These are phyloP conservation scores for Neonectria neomacrospora DNA, from an alignment of 2,329 filamentous ascomycete genomes.

Conservation along the genomic window DNA sequence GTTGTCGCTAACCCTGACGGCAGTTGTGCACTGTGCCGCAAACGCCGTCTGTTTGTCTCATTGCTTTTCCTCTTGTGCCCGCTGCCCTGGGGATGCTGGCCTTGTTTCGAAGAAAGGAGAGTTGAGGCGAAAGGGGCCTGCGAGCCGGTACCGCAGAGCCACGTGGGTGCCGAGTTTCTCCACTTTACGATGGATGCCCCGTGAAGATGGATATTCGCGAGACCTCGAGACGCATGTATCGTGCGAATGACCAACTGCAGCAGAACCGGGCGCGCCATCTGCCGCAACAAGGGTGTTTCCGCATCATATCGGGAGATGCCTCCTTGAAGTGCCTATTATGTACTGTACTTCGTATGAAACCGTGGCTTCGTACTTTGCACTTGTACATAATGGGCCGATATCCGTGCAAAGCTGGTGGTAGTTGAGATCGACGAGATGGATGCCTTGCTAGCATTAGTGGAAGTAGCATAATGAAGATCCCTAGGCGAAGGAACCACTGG, in stretches of 20 bases:
- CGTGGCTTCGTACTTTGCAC: neutral
- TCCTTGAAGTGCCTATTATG: neutral
- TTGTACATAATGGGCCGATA: neutral
- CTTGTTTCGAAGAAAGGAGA: conserved; percentile 10
- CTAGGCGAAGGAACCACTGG: conserved; percentile 7
- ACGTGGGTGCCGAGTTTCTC: conserved; percentile 17
- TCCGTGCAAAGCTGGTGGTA: neutral
- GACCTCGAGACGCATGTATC: neutral
- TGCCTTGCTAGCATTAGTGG: conserved; percentile 12
- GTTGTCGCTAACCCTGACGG: conserved; percentile 5
- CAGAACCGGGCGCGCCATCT: neutral
- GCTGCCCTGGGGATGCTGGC: conserved; percentile 1
- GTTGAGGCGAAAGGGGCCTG: neutral
- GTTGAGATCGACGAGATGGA: conserved; percentile 19
- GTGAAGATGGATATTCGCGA: neutral
- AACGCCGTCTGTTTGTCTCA: conserved; percentile 19
- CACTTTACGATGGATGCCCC: neutral
- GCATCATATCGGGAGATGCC: neutral
- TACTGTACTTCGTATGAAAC: too few relatives aligned
- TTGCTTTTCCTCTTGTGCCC: conserved; percentile 1
- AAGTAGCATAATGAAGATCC: conserved; percentile 17
- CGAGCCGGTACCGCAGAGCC: conserved; percentile 6
- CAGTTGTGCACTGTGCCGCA: conserved; percentile 24
- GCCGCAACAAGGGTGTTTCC: neutral
- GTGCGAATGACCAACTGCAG: neutral